Evolutionary conservation across 2,329 filamentous ascomycete genomes (phyloP).

Genomic region (Aspergillus sclerotialis): DNA sequence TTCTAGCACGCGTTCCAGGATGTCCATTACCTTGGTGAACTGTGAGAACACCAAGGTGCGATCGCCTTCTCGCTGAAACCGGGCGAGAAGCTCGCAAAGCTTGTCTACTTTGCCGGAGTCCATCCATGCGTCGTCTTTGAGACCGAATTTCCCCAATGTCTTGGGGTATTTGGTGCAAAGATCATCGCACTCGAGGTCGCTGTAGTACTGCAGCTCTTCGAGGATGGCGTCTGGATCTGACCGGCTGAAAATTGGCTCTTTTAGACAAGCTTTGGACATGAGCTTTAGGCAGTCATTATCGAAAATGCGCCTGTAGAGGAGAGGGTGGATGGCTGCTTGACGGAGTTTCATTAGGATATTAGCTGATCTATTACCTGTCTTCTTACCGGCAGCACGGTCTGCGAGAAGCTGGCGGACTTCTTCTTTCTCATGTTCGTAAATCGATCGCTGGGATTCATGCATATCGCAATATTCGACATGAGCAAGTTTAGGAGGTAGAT

Average conservation of each 20-base stretch:
- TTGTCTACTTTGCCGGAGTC: conserved; percentile 78
- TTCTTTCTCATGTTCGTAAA: conserved; percentile 66
- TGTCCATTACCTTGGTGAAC: conserved; percentile 86
- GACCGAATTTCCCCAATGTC: conserved; percentile 48
- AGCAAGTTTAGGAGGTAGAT: conserved; percentile 73
- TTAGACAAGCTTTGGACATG: conserved; percentile 71
- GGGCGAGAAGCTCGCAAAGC: conserved; percentile 64
- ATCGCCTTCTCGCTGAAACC: conserved; percentile 74
- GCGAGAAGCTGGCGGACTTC: conserved; percentile 55
- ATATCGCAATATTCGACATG: conserved; percentile 76
- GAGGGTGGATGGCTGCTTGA: conserved; percentile 84
- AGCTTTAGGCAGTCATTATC: conserved; percentile 65
- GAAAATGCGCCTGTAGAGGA: conserved; percentile 79
- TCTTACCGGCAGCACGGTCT: conserved; percentile 50
- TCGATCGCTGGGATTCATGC: conserved; percentile 60
- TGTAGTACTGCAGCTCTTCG: conserved; percentile 48
- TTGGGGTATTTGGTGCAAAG: conserved; percentile 49
- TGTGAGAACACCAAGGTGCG: conserved; percentile 87
- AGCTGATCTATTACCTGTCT: conserved; percentile 46
- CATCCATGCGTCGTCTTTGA: conserved; percentile 60
- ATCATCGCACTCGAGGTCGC: conserved; percentile 56
- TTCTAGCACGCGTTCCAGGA: conserved; percentile 75
- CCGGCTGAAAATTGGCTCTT: conserved; percentile 51
- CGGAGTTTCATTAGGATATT: conserved; percentile 85
- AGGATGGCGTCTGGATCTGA: conserved; percentile 47